phyloP scores from a whole-genome alignment of 176 grass and related monocot genomes.

The Triticum urartu region DNA sequence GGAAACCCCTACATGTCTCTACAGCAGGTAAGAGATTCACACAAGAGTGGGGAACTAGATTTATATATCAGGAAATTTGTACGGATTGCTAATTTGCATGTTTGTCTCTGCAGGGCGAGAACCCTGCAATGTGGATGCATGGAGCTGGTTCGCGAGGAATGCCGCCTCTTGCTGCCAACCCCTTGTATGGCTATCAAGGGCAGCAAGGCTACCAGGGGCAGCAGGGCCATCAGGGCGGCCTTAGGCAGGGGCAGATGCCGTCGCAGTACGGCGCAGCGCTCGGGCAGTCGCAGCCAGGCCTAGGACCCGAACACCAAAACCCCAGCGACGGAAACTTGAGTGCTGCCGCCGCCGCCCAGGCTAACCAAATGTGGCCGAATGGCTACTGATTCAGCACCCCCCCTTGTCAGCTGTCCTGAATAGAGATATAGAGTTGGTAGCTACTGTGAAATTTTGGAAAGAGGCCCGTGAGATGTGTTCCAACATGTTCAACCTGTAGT shows the following conservation, averaged over 20 bases:
- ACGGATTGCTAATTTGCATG: background rate
- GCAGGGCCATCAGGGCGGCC: constrained; percentile 50
- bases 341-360: constrained; percentile 42
- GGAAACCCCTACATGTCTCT: constrained; percentile 59
- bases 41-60: background rate
- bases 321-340: constrained; percentile 53
- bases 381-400: constrained; percentile 39
- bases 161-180: constrained; percentile 58
- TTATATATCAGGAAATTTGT: background rate
- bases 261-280: constrained; percentile 41
- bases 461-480: constrained; percentile 32
- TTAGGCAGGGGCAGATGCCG: constrained; percentile 50
- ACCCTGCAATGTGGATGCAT: constrained; percentile 73
- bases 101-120: constrained; percentile 47
- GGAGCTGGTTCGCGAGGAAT: constrained; percentile 61
- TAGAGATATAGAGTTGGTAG: constrained; percentile 38
- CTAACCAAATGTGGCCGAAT: constrained; percentile 68
- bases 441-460: constrained; percentile 37
- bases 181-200: constrained; percentile 62
- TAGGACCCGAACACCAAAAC: constrained; percentile 54
- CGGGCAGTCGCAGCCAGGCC: constrained; percentile 54
- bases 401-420: background rate
- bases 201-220: constrained; percentile 44
- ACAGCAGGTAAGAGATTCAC: constrained; percentile 54
- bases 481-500: constrained; percentile 29